A percentile compares a stretch with the other conserved stretches of the same genome.
Conservation (phyloP, 306 rosid species). For the Vicia faba region DNA sequence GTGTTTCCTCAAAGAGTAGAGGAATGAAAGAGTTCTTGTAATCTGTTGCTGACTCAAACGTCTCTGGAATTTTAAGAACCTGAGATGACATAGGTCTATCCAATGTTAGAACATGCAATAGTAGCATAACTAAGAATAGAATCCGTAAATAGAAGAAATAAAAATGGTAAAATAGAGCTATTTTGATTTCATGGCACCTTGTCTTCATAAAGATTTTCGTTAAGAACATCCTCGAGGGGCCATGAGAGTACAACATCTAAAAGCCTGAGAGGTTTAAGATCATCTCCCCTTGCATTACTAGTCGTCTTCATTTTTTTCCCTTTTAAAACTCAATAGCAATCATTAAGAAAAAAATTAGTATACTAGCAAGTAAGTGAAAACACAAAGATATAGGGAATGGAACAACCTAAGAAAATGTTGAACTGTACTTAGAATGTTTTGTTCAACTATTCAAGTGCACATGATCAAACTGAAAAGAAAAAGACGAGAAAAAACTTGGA, state of each 20-base stretch:
- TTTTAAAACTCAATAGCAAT: too few relatives aligned
- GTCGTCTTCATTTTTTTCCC: background rate
- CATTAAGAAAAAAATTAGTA: background rate
- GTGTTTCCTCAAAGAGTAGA: conserved; percentile 54
- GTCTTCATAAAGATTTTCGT: background rate
- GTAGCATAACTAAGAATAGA: background rate
- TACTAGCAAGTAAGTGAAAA: background rate
- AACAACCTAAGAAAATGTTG: too few relatives aligned
- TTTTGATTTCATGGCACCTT: background rate
- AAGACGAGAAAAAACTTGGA: too few relatives aligned
- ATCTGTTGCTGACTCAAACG: conserved; percentile 35
- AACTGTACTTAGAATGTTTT: too few relatives aligned
- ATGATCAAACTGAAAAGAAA: too few relatives aligned
- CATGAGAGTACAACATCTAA: background rate
- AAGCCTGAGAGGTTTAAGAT: background rate
- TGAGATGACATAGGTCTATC: background rate
- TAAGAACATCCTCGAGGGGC: background rate
- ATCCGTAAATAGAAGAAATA: too few relatives aligned
- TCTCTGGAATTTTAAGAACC: conserved; percentile 49
- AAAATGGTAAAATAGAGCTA: too few relatives aligned
- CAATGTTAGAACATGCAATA: background rate
- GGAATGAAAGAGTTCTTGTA: conserved; percentile 45
- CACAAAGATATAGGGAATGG: background rate
- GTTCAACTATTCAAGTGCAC: too few relatives aligned
- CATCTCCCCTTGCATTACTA: background rate